Evolutionary conservation across 306 rosid species (phyloP).

Genomic region (Hippophae gyantsensis): DNA sequence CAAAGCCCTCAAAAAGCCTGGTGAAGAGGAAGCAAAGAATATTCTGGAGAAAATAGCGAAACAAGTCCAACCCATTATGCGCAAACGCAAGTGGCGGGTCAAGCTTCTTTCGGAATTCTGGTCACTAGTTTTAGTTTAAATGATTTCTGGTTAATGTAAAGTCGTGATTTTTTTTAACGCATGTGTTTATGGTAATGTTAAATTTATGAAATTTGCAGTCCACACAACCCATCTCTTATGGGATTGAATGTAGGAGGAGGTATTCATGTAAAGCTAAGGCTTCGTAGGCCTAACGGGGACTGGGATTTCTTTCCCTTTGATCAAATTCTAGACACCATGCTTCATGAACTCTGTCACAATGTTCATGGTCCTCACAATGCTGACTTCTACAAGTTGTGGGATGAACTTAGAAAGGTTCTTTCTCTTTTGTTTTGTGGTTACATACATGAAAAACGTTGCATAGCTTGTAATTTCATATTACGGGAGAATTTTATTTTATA

Average conservation of each 20-base stretch:
- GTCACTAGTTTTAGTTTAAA: conserved; percentile 18
- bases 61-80: conserved; percentile 96
- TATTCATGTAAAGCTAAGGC: conserved; percentile 66
- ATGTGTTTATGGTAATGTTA: not conserved
- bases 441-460: not conserved
- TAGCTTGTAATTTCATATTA: not conserved
- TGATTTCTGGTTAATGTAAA: not conserved
- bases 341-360: conserved; percentile 95
- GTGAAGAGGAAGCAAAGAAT: conserved; percentile 56
- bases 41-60: conserved; percentile 71
- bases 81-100: conserved; percentile 79
- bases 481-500: not conserved
- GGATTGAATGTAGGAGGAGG: conserved; percentile 83
- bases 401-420: conserved; percentile 76
- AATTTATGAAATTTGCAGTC: conserved; percentile 41
- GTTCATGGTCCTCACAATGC: conserved; percentile 71
- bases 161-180: not conserved
- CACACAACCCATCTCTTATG: conserved; percentile 46
- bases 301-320: conserved; percentile 54
- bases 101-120: conserved; percentile 79
- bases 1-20: conserved; percentile 61
- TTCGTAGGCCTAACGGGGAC: conserved; percentile 67
- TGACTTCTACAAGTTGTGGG: conserved; percentile 90
- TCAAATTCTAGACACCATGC: conserved; percentile 86
- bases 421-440: conserved; percentile 6